Evolutionary conservation across 164 flowering plant species (phyloP), one percentile per base, ranked within the genome.

Genomic region (Vitis rupestris): DNA sequence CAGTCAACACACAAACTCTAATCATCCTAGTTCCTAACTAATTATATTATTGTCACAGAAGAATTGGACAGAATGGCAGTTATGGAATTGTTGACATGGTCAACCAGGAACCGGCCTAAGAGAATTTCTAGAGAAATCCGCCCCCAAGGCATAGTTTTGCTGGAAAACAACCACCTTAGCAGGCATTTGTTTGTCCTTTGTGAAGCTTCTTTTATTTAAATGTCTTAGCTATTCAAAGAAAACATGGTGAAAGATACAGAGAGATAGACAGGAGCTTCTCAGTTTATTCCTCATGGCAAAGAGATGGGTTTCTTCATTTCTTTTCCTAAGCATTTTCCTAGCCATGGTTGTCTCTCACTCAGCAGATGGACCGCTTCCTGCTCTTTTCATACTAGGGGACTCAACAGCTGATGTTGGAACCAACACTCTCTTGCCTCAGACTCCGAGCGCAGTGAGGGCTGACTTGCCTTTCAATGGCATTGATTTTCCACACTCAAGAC

Each of bases 371-470:
- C 16, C 58, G 2, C 60, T 69, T 4, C 82, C 84, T 0, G 73
- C 84, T 3, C 59, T 82, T 15, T 88, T 83, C 73, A 66, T 86
- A 47, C 68, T 88, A 0, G 92, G 92, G 2, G 92, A 88, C 64
- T 86, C 90, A 1, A 88, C 88, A 0, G 83, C 79, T 5, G 92
- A 88, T 64, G 86, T 85, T 11, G 92, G 88, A 31, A 86, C 87
- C 29, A 86, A 88, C 62, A 80, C 66, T 72, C 70, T 60, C 73
- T 19, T 87, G 51, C 65, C 72, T 16, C 10, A 50, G 1, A 70
- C 72, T 16, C 10, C 48, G 1, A 72, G 78, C 61, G 23, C 0
- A 4, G 69, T 70, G 0, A 82, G 66, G 67, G 86, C 89, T 0
- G 67, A 88, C 51, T 73, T 79, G 47, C 83, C 77, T 17, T 68